phyloP scores from a whole-genome alignment of 345 rosid genomes.

The Eucalyptus grandis region DNA sequence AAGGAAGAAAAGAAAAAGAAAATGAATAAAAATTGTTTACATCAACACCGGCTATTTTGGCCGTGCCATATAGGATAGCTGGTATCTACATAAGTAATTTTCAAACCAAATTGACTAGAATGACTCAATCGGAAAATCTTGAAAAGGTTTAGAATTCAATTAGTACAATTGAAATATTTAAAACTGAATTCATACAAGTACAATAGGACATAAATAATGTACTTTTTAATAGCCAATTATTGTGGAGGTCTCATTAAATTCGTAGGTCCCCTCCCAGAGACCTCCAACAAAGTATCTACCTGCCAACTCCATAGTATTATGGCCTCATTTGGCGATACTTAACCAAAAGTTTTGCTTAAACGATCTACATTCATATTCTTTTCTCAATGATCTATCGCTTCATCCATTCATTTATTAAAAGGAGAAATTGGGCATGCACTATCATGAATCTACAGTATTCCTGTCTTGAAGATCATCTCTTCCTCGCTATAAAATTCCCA shows the following conservation, averaged over 20 bases:
- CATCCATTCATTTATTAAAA: background rate
- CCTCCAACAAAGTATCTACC: background rate
- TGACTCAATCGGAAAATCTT: background rate
- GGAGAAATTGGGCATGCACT: background rate
- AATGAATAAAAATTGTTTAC: no score
- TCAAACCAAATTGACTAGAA: no score
- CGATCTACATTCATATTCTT: background rate
- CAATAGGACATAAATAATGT: background rate
- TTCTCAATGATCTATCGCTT: background rate
- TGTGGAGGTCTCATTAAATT: background rate
- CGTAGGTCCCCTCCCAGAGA: background rate
- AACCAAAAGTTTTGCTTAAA: background rate
- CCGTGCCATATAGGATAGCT: accelerated
- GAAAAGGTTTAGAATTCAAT: background rate
- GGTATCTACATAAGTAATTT: no score
- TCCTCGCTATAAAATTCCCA: background rate
- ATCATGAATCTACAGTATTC: slow-evolving; percentile 4
- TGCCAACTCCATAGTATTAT: background rate
- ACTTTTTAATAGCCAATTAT: background rate
- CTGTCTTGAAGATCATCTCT: background rate
- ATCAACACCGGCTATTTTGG: accelerated
- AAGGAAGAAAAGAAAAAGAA: no score
- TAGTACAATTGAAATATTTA: no score
- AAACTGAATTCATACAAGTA: no score
- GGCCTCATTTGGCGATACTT: background rate